These are phyloP conservation scores for Suillus decipiens DNA, from an alignment of 768 basidiomycete species.

Conservation along the genomic window DNA sequence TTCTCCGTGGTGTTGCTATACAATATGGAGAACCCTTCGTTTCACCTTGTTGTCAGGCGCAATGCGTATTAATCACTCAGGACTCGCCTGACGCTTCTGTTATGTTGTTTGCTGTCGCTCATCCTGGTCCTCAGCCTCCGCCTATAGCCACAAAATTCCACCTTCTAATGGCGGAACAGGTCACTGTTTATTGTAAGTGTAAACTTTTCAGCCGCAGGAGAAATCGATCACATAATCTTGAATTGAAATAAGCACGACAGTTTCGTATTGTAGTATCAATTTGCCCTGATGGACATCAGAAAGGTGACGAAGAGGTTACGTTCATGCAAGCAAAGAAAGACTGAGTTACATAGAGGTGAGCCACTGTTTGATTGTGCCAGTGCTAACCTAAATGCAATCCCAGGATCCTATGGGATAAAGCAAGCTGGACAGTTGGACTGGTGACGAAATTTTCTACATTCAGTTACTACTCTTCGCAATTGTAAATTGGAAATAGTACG, in stretches of 20 bases:
- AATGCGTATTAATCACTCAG: background rate
- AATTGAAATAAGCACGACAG: slow-evolving; percentile 49
- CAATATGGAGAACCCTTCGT: background rate
- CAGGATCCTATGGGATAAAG: slow-evolving; percentile 60
- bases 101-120: background rate
- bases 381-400: slow-evolving; percentile 79
- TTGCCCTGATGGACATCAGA: slow-evolving; percentile 51
- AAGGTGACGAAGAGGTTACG: slow-evolving; percentile 40
- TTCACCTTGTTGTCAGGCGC: background rate
- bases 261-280: slow-evolving; percentile 51
- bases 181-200: background rate
- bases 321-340: slow-evolving; percentile 73
- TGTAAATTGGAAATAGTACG: background rate
- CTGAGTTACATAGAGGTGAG: slow-evolving; percentile 38
- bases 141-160: slow-evolving; percentile 42
- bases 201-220: slow-evolving; percentile 42
- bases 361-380: background rate
- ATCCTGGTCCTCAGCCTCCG: background rate
- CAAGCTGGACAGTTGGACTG: background rate
- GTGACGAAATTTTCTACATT: slow-evolving; percentile 84
- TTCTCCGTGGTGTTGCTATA: background rate
- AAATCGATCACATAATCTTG: slow-evolving; percentile 46
- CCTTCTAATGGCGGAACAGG: slow-evolving; percentile 54
- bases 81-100: background rate
- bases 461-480: background rate